Base-by-base conservation (phyloP, 805 yeast species). In the Ogataea allantospora region DNA sequence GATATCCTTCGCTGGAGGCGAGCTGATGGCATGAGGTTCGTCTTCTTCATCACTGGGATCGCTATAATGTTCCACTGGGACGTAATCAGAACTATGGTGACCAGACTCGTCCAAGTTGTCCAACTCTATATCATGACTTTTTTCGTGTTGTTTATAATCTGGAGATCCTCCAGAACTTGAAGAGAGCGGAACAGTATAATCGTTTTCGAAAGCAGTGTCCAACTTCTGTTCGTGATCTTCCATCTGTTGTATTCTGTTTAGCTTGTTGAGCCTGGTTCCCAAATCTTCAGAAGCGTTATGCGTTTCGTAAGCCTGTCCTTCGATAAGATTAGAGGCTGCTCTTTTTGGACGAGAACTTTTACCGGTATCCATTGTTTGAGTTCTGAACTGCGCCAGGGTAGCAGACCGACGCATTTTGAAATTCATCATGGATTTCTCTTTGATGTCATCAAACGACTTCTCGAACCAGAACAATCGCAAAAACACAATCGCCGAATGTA, bases 391-490 rank as follows among this genome's bases (percentile, higher is more conserved):
- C 15, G 83, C 79, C 35, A 82, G 55, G 2, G 93, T 83, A 7
- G 83, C 80, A 0, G 88, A 78, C 43, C 96, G 70, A 53, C 99
- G 77, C 83, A 88, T 79, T 54, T 78, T 77, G 59, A 80, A 83
- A 57, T 89, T 84, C 42, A 77, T 57, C 54, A 83, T 85, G n/a
- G 97, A 86, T 36, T 73, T 72, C 42, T 71, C 77, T 44, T 82
- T 82, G 58, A 93, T 89, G 48, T 82, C 78, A 56, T 87, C 91
- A 61, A 93, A 88, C 50, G 82, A 75, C 47, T 87, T 75, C 58
- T 88, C 95, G 62, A 86, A 93, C 87, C 95, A 85, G 58, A 85
- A 86, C 30, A 93, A 66, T 34, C 99, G 73, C 7, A 89, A 66
- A 45, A 87, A 77, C 7, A 88, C 80, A 23, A 93, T 66, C 1